Evolutionary conservation across 139 green algal species (phyloP).

Genomic region (Closterium sp.): DNA sequence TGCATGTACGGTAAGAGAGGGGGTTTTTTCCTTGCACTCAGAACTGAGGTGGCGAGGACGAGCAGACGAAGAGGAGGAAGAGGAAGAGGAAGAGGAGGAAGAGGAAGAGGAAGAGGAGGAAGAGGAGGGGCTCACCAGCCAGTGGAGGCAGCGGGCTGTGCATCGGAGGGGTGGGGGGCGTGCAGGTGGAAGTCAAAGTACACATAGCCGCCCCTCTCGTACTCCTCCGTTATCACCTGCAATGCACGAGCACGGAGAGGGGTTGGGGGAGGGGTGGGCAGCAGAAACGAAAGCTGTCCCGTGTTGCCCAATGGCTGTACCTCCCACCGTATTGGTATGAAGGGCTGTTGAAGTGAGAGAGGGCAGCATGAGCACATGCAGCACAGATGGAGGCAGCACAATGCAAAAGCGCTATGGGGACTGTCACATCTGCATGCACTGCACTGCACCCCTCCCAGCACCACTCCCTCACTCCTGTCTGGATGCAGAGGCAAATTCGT

Average conservation of each 20-base stretch:
- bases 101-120: background rate
- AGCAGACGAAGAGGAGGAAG: background rate
- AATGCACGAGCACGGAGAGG: too few relatives aligned
- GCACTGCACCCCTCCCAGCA: too few relatives aligned
- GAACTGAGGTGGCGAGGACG: too few relatives aligned
- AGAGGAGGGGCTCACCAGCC: background rate
- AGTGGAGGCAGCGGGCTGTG: background rate
- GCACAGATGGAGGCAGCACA: background rate
- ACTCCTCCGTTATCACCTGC: constrained; percentile 72
- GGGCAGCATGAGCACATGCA: background rate
- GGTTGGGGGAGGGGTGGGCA: too few relatives aligned
- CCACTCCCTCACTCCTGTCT: too few relatives aligned
- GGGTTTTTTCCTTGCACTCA: background rate
- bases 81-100: background rate
- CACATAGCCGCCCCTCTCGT: constrained; percentile 66
- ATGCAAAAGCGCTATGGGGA: background rate
- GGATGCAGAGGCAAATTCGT: background rate
- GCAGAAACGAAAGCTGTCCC: too few relatives aligned
- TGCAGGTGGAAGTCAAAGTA: constrained; percentile 62
- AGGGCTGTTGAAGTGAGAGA: background rate
- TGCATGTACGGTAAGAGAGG: too few relatives aligned
- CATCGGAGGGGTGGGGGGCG: background rate
- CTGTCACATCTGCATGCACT: too few relatives aligned
- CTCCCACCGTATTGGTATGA: too few relatives aligned
- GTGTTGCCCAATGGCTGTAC: too few relatives aligned